These are phyloP conservation scores for Fraxinus floribunda DNA, from an alignment of 305 asterid species.

Conservation along the genomic window DNA sequence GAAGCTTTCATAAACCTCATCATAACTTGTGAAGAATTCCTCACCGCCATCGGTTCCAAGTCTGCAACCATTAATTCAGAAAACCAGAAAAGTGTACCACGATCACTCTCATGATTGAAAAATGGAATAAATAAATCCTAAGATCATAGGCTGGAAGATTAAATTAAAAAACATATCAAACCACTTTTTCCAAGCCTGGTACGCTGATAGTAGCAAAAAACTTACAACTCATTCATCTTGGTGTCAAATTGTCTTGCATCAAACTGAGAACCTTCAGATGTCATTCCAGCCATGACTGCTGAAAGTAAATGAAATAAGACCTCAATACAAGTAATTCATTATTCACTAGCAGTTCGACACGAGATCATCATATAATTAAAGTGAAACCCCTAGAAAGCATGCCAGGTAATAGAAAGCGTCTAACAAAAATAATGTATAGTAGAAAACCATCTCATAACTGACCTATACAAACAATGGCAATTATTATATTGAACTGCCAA, in stretches of 20 bases:
- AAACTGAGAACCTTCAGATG: conserved; percentile 76
- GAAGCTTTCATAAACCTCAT: conserved; percentile 79
- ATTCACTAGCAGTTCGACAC: background rate
- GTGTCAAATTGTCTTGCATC: conserved; percentile 64
- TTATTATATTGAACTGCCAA: background rate
- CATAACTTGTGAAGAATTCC: conserved; percentile 80
- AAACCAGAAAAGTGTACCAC: background rate
- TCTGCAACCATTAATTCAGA: conserved; percentile 33
- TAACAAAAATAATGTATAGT: background rate
- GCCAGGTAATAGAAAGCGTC: background rate
- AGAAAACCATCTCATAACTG: background rate
- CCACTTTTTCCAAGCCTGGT: background rate
- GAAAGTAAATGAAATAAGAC: background rate
- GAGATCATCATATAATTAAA: background rate
- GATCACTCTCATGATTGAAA: background rate
- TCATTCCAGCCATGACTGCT: conserved; percentile 67
- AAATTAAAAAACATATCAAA: background rate
- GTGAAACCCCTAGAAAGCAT: background rate
- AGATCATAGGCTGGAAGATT: background rate
- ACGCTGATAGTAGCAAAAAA: conserved; percentile 2
- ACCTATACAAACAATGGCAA: background rate
- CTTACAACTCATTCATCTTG: conserved; percentile 76
- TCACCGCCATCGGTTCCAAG: conserved; percentile 59
- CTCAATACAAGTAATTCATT: background rate
- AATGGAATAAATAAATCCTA: background rate